Conservation (phyloP, 2,329 filamentous ascomycete species). For the Penicillium glabrum region DNA sequence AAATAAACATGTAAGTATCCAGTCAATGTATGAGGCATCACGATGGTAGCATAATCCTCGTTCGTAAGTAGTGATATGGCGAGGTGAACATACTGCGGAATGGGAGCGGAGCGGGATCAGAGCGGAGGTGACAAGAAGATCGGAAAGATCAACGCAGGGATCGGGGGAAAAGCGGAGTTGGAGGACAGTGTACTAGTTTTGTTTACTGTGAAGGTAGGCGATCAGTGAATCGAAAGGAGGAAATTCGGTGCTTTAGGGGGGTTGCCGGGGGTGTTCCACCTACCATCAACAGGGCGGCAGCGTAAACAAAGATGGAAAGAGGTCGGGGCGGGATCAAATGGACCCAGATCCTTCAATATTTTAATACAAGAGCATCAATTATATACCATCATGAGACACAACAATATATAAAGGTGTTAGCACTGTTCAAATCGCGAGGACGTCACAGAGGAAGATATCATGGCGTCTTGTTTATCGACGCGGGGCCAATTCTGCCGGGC, state of each 20-base stretch:
- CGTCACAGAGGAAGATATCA: constrained; percentile 11
- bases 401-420: background rate
- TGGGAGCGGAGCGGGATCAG: background rate
- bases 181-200: background rate
- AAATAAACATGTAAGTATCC: background rate
- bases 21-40: background rate
- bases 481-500: constrained; percentile 35
- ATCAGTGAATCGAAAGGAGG: background rate
- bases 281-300: background rate
- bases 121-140: background rate
- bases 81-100: background rate
- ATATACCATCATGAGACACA: background rate
- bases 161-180: background rate
- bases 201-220: background rate
- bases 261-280: constrained; percentile 1
- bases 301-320: constrained; percentile 14
- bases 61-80: background rate
- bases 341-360: background rate
- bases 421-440: background rate
- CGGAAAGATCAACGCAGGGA: background rate
- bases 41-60: too few species aligned
- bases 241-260: background rate
- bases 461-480: constrained; percentile 31
- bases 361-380: background rate
- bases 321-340: background rate